Conservation (phyloP, 163 green algal species). For the Chlorella variabilis region DNA sequence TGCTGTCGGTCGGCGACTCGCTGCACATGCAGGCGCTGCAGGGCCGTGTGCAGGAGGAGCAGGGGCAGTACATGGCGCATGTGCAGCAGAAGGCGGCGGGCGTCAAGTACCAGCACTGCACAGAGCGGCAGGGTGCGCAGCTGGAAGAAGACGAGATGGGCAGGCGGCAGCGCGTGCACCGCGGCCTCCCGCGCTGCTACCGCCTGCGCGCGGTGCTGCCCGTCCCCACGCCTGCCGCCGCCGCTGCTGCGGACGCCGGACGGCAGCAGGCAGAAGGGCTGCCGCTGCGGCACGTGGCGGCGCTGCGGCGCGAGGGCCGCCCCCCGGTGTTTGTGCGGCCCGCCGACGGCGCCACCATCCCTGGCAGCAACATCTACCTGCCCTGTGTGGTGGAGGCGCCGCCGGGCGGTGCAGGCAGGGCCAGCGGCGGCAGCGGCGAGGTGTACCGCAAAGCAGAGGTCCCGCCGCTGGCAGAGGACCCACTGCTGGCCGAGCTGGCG, state of each 20-base stretch:
- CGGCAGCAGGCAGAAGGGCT: not conserved
- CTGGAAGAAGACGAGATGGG: slow-evolving; percentile 7
- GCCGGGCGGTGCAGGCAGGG: not conserved
- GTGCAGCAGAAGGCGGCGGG: not conserved
- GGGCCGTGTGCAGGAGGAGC: slow-evolving; percentile 17
- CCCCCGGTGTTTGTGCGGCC: not conserved
- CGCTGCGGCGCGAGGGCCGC: not conserved
- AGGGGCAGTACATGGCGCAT: not conserved
- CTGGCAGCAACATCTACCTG: slow-evolving; percentile 2
- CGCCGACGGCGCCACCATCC: not conserved
- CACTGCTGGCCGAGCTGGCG: not conserved
- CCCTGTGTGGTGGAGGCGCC: not conserved
- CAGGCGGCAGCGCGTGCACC: slow-evolving; percentile 2
- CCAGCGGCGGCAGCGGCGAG: not conserved
- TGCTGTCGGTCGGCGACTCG: slow-evolving; percentile 25
- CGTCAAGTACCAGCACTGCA: slow-evolving; percentile 41
- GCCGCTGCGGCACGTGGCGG: slow-evolving; percentile 7
- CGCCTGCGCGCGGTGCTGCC: slow-evolving; percentile 8
- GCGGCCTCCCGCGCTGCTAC: slow-evolving; percentile 24
- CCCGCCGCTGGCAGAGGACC: slow-evolving; percentile 6
- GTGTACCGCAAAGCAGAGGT: slow-evolving; percentile 23
- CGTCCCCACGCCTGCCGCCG: not conserved
- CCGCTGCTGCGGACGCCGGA: not conserved
- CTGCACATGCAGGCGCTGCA: slow-evolving; percentile 18
- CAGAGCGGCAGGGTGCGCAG: slow-evolving; percentile 43